phyloP scores from a whole-genome alignment of 2,329 filamentous ascomycete genomes.

The Waltergamsia citrina region DNA sequence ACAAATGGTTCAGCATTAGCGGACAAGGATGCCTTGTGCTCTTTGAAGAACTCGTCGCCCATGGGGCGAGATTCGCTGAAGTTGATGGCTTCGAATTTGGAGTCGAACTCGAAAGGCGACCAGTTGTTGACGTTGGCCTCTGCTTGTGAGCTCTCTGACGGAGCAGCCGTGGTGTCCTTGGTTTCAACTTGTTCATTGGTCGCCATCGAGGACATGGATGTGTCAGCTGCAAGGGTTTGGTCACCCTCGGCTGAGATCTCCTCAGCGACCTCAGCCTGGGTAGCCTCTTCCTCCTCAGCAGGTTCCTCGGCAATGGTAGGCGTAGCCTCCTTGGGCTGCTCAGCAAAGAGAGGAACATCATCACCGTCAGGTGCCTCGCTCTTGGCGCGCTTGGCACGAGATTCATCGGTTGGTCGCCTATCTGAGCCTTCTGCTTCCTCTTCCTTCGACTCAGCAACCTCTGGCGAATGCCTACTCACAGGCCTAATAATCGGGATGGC shows the following conservation, averaged over 20 bases:
- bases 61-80: conserved; percentile 44
- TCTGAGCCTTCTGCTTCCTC: conserved; percentile 40
- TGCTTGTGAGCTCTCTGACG: conserved; percentile 41
- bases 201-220: conserved; percentile 42
- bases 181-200: conserved; percentile 44
- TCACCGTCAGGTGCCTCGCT: conserved; percentile 58
- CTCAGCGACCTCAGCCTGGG: conserved; percentile 5
- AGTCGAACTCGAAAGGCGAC: conserved; percentile 53
- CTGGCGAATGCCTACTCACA: conserved; percentile 36
- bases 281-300: neutral
- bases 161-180: conserved; percentile 39
- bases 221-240: conserved; percentile 31
- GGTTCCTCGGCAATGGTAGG: conserved; percentile 1
- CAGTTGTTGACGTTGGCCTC: conserved; percentile 32
- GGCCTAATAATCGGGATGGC: conserved; percentile 73
- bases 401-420: conserved; percentile 53
- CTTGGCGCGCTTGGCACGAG: conserved; percentile 67
- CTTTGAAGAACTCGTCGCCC: conserved; percentile 20
- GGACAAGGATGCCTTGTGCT: conserved; percentile 50
- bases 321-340: conserved; percentile 24
- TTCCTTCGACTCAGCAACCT: conserved; percentile 17
- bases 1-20: conserved; percentile 63
- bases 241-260: conserved; percentile 27
- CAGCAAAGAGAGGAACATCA: conserved; percentile 66
- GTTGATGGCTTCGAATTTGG: conserved; percentile 32